Percentiles rank a stretch among this genome's conserved stretches.
phyloP scores from a whole-genome alignment of 306 rosid species.

The Pyrus bretschneideri region DNA sequence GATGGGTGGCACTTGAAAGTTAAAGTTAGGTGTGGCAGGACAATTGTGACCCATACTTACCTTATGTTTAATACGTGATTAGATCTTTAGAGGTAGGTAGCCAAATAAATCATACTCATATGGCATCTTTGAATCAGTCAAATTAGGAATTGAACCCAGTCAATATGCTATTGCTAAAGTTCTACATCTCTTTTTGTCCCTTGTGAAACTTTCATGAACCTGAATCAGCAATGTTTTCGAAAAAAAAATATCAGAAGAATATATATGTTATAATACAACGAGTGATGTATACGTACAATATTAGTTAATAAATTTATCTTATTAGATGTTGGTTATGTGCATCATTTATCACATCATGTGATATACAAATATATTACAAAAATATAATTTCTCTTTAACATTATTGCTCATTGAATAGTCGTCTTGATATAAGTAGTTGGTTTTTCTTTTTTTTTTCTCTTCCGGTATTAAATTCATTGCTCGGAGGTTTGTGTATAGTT shows the following conservation, averaged over 20 bases:
- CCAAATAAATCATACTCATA: background rate
- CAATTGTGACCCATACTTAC: too few species aligned
- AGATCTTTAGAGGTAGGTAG: background rate
- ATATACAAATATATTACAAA: too few species aligned
- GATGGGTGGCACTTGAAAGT: background rate
- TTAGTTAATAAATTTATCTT: background rate
- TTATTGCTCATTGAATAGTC: background rate
- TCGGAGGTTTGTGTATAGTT: background rate
- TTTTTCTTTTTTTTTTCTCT: background rate
- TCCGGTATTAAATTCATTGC: background rate
- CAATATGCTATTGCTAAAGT: background rate
- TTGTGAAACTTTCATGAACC: background rate
- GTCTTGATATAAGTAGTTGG: background rate
- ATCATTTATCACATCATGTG: too few species aligned
- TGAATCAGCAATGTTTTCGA: background rate
- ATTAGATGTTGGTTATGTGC: background rate
- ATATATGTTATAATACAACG: too few species aligned
- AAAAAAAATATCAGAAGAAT: background rate
- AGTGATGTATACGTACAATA: background rate
- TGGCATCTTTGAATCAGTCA: constrained; percentile 2
- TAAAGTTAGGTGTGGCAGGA: background rate
- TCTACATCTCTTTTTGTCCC: background rate
- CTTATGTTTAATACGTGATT: background rate
- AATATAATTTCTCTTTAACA: too few species aligned
- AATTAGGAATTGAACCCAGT: background rate